Evolutionary conservation across 208 protist genomes (phyloP), one percentile per base, ranked within the genome.

Genomic region (Crithidia thermophila): DNA sequence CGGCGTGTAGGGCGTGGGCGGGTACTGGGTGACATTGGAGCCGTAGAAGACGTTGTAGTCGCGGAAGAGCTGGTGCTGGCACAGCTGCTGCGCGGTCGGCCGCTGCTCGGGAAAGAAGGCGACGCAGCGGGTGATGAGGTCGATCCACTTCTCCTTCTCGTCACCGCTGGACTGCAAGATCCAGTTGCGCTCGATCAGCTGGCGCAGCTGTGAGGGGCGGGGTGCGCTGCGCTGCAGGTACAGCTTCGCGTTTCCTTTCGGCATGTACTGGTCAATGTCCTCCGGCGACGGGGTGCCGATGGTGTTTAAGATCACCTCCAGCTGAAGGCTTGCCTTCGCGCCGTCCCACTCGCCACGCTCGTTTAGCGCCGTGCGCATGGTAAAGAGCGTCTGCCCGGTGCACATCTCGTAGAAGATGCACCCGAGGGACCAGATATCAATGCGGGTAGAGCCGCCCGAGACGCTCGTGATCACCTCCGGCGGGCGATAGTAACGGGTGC

Each of bases 401-500:
- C 94, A 89, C 67, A 98, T 81, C 72, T 98, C 96, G 53, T 87
- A 97, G 52, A 98, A 91, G 47, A 98, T 94, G 76, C 96, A 98
- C n/a, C 97, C 97, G 25, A 98, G 36, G 9, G 90, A 90, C 94
- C 96, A 98, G 8, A 98, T 87, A 72, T 98, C 97, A 25, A 98
- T 82, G 25, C 62, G 60, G 51, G 90, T 61, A 6, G 77, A 77
- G 28, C 96, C 97, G 33, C 73, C 64, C 33, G 79, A 82, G 43
- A 72, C 66, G 56, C 88, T 90, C 0, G 95, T 93, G 58, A 98
- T 85, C 16, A 99, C 81, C 74, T 99, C 97, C 18, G 98, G 98
- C 31, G 98, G 91, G 56, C 96, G 90, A 75, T 98, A 99, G 92
- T 98, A 98, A 16, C 95, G 82, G 25, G 98, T 99, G 67, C 94